Conservation (phyloP, 2,329 filamentous ascomycete species). For the Calonectria naviculata region DNA sequence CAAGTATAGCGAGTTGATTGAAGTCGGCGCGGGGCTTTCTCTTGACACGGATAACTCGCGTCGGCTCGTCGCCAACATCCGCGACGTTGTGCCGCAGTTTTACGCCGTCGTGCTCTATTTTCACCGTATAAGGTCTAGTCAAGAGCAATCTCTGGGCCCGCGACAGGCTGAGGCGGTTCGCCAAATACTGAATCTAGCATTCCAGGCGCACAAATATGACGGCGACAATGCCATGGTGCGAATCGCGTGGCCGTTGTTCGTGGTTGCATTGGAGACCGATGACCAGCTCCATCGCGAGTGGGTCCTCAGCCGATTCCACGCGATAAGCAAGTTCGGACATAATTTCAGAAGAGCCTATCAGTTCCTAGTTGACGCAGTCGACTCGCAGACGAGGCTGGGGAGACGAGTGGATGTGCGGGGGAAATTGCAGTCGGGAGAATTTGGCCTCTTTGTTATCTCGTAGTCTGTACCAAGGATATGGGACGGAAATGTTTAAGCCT, state of each 20-base stretch:
- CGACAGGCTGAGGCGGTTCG: constrained; percentile 4
- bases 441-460: constrained; percentile 34
- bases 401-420: constrained; percentile 28
- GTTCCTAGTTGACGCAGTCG: constrained; percentile 38
- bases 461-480: neutral
- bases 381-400: constrained; percentile 28
- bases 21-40: constrained; percentile 37
- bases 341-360: constrained; percentile 43
- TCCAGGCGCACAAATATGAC: constrained; percentile 45
- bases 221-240: constrained; percentile 44
- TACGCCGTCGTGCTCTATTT: constrained; percentile 45
- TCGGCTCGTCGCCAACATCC: constrained; percentile 47
- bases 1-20: constrained; percentile 38
- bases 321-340: constrained; percentile 43
- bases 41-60: constrained; percentile 38
- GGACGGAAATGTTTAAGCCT: neutral
- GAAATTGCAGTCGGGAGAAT: constrained; percentile 17
- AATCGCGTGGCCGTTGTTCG: constrained; percentile 48
- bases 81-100: constrained; percentile 47
- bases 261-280: constrained; percentile 47
- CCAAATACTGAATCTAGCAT: constrained; percentile 42
- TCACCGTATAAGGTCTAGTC: constrained; percentile 20
- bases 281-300: constrained; percentile 45
- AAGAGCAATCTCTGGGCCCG: neutral
- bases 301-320: constrained; percentile 44